A percentile compares a stretch with the other conserved stretches of the same genome.
phyloP scores from a whole-genome alignment of 2,329 filamentous ascomycete species.

The Phyllosticta citribraziliensis region DNA sequence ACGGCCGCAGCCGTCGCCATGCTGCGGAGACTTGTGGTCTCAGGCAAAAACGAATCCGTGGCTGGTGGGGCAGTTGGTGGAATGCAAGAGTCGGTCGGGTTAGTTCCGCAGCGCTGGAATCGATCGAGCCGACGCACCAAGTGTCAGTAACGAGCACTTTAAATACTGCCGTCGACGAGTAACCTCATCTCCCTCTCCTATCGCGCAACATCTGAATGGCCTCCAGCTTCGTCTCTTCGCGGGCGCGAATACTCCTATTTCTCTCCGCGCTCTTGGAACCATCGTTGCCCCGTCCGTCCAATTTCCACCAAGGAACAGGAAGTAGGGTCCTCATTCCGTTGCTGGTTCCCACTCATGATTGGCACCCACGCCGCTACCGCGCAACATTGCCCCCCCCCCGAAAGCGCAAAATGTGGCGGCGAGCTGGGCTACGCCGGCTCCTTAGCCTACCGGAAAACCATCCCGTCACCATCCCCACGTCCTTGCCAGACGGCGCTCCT shows the following conservation, averaged over 20 bases:
- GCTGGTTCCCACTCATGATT: not conserved
- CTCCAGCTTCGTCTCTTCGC: not conserved
- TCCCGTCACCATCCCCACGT: not conserved
- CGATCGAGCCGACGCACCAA: not conserved
- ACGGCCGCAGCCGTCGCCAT: not conserved
- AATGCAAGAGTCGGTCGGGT: not conserved
- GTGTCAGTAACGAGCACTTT: not conserved
- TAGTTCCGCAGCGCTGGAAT: not conserved
- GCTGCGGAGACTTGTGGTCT: not conserved
- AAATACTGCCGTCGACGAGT: not conserved
- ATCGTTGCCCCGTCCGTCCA: not conserved
- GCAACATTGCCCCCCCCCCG: not conserved
- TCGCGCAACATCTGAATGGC: not conserved
- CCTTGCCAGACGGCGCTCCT: not conserved
- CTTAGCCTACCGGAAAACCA: not conserved
- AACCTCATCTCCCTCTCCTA: not conserved
- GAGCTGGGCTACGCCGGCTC: not conserved
- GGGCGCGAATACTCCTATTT: not conserved
- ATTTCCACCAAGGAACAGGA: not conserved
- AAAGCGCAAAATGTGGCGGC: not conserved
- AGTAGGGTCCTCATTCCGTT: not conserved
- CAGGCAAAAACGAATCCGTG: not conserved
- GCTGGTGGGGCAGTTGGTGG: not conserved
- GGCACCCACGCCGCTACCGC: not conserved
- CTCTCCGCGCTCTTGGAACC: not conserved